Conservation (phyloP, 2,329 filamentous ascomycete genomes). For the Claviceps quebecensis region DNA sequence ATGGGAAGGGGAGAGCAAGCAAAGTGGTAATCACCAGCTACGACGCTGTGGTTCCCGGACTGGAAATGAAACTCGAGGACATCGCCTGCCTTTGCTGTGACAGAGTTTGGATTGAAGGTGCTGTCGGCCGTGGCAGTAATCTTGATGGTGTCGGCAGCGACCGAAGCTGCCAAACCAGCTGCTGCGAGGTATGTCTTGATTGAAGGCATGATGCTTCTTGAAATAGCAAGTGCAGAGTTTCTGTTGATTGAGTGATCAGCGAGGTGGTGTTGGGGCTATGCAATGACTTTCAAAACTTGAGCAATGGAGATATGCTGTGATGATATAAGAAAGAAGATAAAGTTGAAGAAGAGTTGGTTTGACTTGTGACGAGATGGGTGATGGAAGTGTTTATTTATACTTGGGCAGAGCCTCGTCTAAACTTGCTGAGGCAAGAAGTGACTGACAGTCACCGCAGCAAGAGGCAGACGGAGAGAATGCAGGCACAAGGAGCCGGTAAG, state of each 20-base stretch:
- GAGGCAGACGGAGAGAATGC: background rate
- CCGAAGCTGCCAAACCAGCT: constrained; percentile 13
- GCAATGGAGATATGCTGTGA: background rate
- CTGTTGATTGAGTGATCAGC: background rate
- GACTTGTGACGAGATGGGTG: background rate
- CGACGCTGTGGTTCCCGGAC: constrained; percentile 24
- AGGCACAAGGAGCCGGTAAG: background rate
- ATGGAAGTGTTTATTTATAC: background rate
- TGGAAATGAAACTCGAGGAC: constrained; percentile 24
- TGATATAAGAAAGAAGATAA: background rate
- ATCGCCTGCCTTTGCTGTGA: constrained; percentile 20
- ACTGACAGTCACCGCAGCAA: background rate
- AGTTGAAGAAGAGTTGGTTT: background rate
- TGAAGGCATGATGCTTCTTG: constrained; percentile 14
- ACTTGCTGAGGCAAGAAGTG: background rate
- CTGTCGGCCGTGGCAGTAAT: constrained; percentile 20
- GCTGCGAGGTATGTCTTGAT: constrained; percentile 14
- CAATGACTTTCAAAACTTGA: background rate
- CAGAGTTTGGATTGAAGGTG: constrained; percentile 20
- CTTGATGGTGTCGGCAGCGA: constrained; percentile 18
- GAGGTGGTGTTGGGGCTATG: background rate
- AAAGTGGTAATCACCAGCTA: constrained; percentile 20
- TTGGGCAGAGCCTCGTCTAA: background rate
- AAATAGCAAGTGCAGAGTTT: background rate
- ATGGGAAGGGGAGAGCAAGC: constrained; percentile 20